Conservation (phyloP, 2,329 filamentous ascomycete genomes). For the Nothopassalora personata region DNA sequence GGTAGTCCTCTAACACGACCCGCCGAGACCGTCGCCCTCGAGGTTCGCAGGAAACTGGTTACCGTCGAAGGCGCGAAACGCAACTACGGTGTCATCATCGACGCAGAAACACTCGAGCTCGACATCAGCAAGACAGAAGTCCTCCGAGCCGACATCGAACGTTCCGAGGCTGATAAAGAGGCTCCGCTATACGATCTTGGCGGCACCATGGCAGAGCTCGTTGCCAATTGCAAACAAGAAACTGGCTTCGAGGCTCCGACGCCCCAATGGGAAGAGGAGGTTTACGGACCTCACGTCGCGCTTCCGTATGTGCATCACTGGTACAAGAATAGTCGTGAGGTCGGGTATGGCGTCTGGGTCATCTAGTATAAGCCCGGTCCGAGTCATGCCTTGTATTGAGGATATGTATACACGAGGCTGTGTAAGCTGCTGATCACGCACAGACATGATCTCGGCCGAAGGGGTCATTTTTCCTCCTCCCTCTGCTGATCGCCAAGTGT, state of each 20-base stretch:
- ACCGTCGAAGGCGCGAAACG: constrained; percentile 19
- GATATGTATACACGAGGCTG: not conserved
- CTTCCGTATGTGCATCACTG: constrained; percentile 25
- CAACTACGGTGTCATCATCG: constrained; percentile 22
- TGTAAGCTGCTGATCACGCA: not conserved
- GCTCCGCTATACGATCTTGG: constrained; percentile 22
- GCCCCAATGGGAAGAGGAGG: constrained; percentile 24
- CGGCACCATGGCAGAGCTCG: constrained; percentile 21
- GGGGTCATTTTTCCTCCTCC: not conserved
- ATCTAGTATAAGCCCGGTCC: constrained; percentile 1
- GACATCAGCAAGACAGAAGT: constrained; percentile 20
- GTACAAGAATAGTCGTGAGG: constrained; percentile 19
- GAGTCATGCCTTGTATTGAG: not conserved
- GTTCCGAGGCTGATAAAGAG: constrained; percentile 21
- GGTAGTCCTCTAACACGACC: constrained; percentile 23
- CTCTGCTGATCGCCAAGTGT: not conserved
- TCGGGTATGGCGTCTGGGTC: constrained; percentile 23
- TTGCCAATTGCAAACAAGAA: constrained; percentile 20
- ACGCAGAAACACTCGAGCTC: constrained; percentile 19
- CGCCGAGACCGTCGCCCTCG: constrained; percentile 23
- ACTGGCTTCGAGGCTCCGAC: constrained; percentile 22
- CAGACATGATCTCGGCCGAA: not conserved
- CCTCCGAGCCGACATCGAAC: constrained; percentile 21
- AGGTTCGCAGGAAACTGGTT: constrained; percentile 23
- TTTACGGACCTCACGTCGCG: constrained; percentile 26